Base-by-base conservation (phyloP, 768 basidiomycete genomes). In the Ephemerocybe angulata region DNA sequence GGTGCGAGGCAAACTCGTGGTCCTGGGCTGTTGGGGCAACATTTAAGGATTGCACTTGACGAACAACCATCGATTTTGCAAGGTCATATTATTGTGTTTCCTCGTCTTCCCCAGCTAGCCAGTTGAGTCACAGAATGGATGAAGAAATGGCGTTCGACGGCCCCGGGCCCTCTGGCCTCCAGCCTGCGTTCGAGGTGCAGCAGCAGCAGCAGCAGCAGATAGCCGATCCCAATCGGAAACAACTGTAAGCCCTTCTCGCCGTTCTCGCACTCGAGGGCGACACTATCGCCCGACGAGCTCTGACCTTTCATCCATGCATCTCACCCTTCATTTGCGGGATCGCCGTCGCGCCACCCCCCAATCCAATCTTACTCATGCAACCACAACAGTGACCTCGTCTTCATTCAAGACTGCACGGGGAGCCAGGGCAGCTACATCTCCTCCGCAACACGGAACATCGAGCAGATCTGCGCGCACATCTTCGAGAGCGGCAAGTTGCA, bases 401-500 rank as follows among this genome's bases (percentile, higher is more conserved):
- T 97, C 74, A 83, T 97, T 19, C 91, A 96, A 68, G 93, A 97
- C 72, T 95, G 93, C 70, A 97, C 93, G 6, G 93, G 93, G 13
- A 90, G 88, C 63, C 91, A 93, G 62, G 90, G 89, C 30, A 88
- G 85, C 66, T 93, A 93, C 73, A 93, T 93, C 60, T 80, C 88
- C n/a, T 91, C 90, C 43, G 94, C 93, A 19, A 95, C 94, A 10
- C 92, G 89, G 78, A 98, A 98, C 71, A 96, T 98, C 71, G 89
- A 94, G 65, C 83, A 90, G 67, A 98, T 98, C 65, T 95, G 90
- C 67, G 88, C 88, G 44, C 87, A 90, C 72, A 98, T 98, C 60
- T 91, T 91, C 72, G 88, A 94, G 72, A 94, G 93, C 22, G 94
- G 94, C 38, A 90, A 88, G 64, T 82, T 98, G n/a, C 87, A 89